These are phyloP conservation scores for Ophiognomonia clavigignenti-juglandacearum DNA, from an alignment of 2,329 filamentous ascomycete genomes.

Conservation along the genomic window DNA sequence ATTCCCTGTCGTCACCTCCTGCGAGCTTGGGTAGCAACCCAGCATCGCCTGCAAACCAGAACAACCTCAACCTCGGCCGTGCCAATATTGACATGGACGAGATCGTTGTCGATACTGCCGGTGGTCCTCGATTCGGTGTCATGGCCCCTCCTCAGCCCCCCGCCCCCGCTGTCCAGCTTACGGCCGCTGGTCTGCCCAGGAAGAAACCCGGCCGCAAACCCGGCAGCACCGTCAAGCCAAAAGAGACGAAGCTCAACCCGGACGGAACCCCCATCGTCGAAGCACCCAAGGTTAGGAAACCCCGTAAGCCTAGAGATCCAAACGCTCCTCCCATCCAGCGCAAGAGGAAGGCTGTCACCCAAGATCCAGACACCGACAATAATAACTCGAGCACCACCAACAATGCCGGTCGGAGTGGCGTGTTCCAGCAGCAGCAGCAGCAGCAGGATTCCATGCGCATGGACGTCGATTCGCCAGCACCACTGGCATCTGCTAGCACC, in stretches of 20 bases:
- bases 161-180: conserved; percentile 42
- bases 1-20: conserved; percentile 47
- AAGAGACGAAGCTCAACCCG: conserved; percentile 36
- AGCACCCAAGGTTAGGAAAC: conserved; percentile 45
- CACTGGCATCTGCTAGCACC: conserved; percentile 19
- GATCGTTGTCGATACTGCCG: conserved; percentile 40
- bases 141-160: conserved; percentile 23
- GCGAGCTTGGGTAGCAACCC: conserved; percentile 46
- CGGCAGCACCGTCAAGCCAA: conserved; percentile 46
- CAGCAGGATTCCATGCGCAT: conserved; percentile 26
- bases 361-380: conserved; percentile 24
- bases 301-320: conserved; percentile 55
- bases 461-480: conserved; percentile 25
- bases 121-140: conserved; percentile 29
- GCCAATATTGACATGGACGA: conserved; percentile 42
- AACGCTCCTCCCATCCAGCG: conserved; percentile 50
- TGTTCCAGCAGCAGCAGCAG: background rate
- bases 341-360: conserved; percentile 46
- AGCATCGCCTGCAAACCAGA: conserved; percentile 37
- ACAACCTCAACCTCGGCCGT: conserved; percentile 24
- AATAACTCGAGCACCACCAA: too few relatives aligned
- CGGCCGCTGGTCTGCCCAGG: conserved; percentile 52
- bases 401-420: background rate
- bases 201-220: conserved; percentile 65
- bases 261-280: conserved; percentile 33